These are phyloP conservation scores for Knufia petricola DNA, from an alignment of 2,329 filamentous ascomycete genomes.

Conservation along the genomic window DNA sequence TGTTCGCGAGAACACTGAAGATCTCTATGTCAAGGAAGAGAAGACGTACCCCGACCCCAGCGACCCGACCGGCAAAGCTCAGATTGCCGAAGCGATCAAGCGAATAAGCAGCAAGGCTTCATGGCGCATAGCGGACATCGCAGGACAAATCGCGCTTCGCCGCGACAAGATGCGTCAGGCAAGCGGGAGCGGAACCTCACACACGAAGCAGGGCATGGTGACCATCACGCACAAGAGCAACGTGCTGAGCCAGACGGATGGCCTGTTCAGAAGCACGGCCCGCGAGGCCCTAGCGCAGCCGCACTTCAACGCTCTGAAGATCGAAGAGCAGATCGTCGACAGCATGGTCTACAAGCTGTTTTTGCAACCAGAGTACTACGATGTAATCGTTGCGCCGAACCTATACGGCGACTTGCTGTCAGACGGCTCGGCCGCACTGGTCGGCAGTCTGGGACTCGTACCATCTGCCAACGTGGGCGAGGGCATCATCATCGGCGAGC, in stretches of 20 bases:
- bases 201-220: constrained; percentile 55
- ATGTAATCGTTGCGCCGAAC: constrained; percentile 96
- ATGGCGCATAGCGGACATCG: constrained; percentile 80
- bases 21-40: constrained; percentile 97
- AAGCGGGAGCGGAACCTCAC: constrained; percentile 31
- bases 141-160: constrained; percentile 84
- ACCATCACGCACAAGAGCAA: constrained; percentile 99
- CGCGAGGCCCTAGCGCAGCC: constrained; percentile 59
- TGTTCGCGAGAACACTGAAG: constrained; percentile 97
- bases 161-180: constrained; percentile 66
- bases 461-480: constrained; percentile 93
- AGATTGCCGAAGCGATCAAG: constrained; percentile 95
- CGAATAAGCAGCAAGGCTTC: constrained; percentile 82
- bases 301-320: constrained; percentile 53
- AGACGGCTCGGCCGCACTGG: constrained; percentile 87
- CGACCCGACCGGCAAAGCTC: constrained; percentile 52
- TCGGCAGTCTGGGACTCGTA: constrained; percentile 84
- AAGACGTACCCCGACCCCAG: constrained; percentile 60
- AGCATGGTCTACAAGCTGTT: constrained; percentile 99
- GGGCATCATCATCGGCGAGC: constrained; percentile 91
- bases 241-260: constrained; percentile 91
- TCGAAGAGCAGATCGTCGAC: constrained; percentile 98
- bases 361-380: constrained; percentile 88
- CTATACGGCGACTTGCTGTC: constrained; percentile 95
- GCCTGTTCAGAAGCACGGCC: constrained; percentile 77